Conservation (phyloP, 768 basidiomycete genomes). For the Mycena amicta region DNA sequence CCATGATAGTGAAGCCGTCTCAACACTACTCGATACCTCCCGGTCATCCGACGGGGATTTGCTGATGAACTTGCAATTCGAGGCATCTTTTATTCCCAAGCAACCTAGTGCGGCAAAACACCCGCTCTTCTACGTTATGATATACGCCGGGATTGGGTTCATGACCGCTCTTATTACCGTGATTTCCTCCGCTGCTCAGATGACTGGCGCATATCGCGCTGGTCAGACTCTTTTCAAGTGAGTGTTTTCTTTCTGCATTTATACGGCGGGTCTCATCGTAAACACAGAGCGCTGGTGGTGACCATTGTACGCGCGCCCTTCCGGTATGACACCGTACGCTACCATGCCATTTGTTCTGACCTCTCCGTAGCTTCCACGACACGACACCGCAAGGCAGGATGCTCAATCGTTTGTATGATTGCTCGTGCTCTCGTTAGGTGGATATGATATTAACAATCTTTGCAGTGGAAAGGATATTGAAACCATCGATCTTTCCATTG, state of each 20-base stretch:
- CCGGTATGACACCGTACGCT: constrained; percentile 59
- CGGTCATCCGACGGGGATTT: constrained; percentile 8
- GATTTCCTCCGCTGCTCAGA: constrained; percentile 41
- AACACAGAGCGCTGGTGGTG: constrained; percentile 57
- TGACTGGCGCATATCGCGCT: constrained; percentile 58
- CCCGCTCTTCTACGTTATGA: constrained; percentile 71
- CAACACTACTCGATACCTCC: constrained; percentile 4
- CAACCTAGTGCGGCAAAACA: constrained; percentile 58
- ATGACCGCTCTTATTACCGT: constrained; percentile 9
- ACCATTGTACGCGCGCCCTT: constrained; percentile 82
- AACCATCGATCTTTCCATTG: constrained; percentile 78
- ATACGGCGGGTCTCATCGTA: constrained; percentile 24
- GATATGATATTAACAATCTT: too few relatives aligned
- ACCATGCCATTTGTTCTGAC: not conserved
- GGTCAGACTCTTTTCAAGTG: constrained; percentile 47
- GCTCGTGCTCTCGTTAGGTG: too few relatives aligned
- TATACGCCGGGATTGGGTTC: constrained; percentile 63
- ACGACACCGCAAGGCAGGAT: constrained; percentile 85
- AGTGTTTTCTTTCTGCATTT: constrained; percentile 24
- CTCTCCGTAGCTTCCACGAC: constrained; percentile 35
- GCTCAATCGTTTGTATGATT: constrained; percentile 89
- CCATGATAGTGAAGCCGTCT: constrained; percentile 4
- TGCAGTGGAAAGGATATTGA: constrained; percentile 71
- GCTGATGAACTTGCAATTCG: constrained; percentile 11
- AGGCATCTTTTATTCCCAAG: constrained; percentile 25